A percentile compares a stretch with the other conserved stretches of the same genome.
These are phyloP conservation scores for Kuraishia borneana DNA, from an alignment of 805 yeast species.

Conservation along the genomic window DNA sequence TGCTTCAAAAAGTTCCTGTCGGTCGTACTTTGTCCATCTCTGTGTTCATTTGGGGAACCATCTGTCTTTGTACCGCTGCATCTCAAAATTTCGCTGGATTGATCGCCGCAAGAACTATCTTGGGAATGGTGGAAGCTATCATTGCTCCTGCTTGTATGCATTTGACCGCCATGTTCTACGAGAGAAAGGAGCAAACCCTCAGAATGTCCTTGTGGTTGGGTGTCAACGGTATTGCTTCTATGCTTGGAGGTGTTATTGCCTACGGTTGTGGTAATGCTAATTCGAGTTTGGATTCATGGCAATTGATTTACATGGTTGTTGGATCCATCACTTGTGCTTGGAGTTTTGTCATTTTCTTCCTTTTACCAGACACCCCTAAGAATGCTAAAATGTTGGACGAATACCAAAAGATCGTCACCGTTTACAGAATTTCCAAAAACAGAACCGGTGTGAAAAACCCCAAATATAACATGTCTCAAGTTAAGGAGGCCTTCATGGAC, in stretches of 20 bases:
- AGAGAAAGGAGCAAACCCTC: constrained; percentile 27
- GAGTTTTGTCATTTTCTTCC: constrained; percentile 15
- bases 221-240: constrained; percentile 32
- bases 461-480: constrained; percentile 28
- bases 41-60: constrained; percentile 57
- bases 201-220: constrained; percentile 30
- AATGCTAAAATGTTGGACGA: constrained; percentile 30
- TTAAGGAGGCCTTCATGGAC: constrained; percentile 30
- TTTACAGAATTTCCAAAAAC: constrained; percentile 21
- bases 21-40: constrained; percentile 35
- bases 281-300: constrained; percentile 45
- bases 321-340: constrained; percentile 45
- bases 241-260: constrained; percentile 41
- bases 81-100: constrained; percentile 31
- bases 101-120: constrained; percentile 32
- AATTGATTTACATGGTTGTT: constrained; percentile 41
- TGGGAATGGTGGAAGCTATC: constrained; percentile 42
- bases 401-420: constrained; percentile 20
- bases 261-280: constrained; percentile 35
- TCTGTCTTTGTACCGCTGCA: constrained; percentile 38
- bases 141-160: constrained; percentile 48
- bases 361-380: constrained; percentile 30
- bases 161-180: constrained; percentile 50
- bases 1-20: constrained; percentile 47
- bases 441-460: constrained; percentile 31